These are phyloP conservation scores for Sesbania bispinosa DNA, from an alignment of 306 rosid genomes.

Conservation along the genomic window DNA sequence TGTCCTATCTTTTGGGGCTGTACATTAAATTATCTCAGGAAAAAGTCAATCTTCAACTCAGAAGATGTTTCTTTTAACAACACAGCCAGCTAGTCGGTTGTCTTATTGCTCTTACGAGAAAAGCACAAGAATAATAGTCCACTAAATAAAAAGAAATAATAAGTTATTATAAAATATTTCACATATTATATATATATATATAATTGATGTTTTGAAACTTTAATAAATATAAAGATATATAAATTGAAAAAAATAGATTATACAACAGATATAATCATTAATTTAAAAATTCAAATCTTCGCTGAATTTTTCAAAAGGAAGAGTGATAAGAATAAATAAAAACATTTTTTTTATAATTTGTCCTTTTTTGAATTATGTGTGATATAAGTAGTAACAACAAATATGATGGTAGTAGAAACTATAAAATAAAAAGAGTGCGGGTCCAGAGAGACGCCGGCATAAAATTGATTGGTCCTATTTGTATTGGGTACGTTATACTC, in stretches of 20 bases:
- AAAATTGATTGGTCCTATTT: conserved; percentile 9
- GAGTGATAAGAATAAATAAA: not conserved
- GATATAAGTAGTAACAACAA: not conserved
- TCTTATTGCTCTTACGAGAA: not conserved
- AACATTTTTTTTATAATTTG: not conserved
- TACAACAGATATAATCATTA: not conserved
- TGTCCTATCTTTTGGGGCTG: not conserved
- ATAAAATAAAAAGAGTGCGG: not conserved
- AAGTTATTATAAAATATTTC: not conserved
- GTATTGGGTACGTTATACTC: not conserved
- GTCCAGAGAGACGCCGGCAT: conserved; percentile 11
- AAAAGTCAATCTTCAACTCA: conserved; percentile 10
- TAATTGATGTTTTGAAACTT: not conserved
- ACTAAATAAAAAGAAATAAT: not conserved
- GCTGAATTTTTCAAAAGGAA: not conserved
- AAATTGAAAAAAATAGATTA: not conserved
- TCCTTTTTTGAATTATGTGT: not conserved
- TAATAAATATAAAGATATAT: not conserved
- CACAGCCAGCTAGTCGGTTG: not conserved
- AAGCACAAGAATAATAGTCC: not conserved
- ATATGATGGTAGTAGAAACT: not conserved
- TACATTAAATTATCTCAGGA: not conserved
- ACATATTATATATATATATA: no score
- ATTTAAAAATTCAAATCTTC: not conserved
- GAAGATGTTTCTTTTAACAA: not conserved